Evolutionary conservation across 768 basidiomycete genomes (phyloP), one percentile per base, ranked within the genome.

Genomic region (Strobilomyces dryophilus): DNA sequence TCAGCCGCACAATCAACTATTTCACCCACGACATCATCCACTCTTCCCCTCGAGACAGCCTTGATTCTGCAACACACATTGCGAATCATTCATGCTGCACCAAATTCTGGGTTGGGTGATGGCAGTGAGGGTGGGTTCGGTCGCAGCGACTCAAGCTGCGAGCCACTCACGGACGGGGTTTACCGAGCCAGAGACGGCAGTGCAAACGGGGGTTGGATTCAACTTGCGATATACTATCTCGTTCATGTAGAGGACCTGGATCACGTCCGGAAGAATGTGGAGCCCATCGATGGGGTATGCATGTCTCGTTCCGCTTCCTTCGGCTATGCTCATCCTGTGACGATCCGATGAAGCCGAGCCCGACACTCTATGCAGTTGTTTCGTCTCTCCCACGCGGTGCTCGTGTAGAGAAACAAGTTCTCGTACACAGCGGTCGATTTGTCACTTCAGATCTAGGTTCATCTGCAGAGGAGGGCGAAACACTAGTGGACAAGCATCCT

Each of bases 31-130:
- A 69, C 75, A 0, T 81, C 88, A 1, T 47, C 69, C 21, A 55
- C 65, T 6, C 58, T 90, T 48, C 70, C 80, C 0, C 62, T 73
- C 11, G 92, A 98, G 70, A 76, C 81, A 2, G 86, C 89, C 1
- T 74, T 98, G 8, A 78, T 81, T 1, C 77, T 84, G 39, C 95
- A 98, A 61, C 97, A 99, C 65, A 84, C 85, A 2, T 66, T 75
- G 9, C 81, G 91, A 42, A 79, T 98, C 27, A 69, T 79, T 47
- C 58, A 69, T 0, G 70, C 76, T 5, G 86, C 85, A 0, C 69
- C 95, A 24, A 72, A 76, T 58, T 76, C 73, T 31, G 35, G 79
- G 70, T 35, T 59, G 11, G 64, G 66, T 8, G 56, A 67, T 26
- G 67, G 56, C 2, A 64, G 56, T 29, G 61, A 62, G 1, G 67